Evolutionary conservation across 495 filamentous ascomycete genomes (phyloP), one percentile per base, ranked within the genome.

Genomic region (Aspergillus cristatus): DNA sequence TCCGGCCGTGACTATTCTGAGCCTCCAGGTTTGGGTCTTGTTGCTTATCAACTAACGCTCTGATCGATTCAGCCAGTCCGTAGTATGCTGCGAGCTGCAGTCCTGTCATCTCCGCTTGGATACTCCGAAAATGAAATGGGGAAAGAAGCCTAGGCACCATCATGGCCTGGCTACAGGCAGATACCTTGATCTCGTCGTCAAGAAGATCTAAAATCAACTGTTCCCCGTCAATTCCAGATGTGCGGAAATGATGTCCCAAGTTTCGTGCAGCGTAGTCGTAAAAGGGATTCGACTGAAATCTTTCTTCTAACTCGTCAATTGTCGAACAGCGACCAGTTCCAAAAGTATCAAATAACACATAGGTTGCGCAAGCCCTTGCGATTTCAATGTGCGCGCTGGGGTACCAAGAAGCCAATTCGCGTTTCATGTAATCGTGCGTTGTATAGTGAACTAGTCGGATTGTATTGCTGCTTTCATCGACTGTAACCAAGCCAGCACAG

Each of bases 391-490:
- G 14, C 3, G 44, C 35, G 40, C 37, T 18, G 6, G 40, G 37
- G 33, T 45, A 45, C 40, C 34, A 42, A 7, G 20, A 12, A 0
- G 11, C 14, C 5, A 17, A 18, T 1, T 7, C 40, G 2, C 40
- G 46, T 26, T 69, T 54, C 24, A 77, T 65, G 51, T 70, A 75
- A 37, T 73, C 60, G 32, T 74, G 62, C 0, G 67, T 53, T 7
- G 70, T 73, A 37, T 68, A 69, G 49, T 75, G 72, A 8, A 69
- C 60, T 13, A 76, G 49, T 13, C 69, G 66, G 32, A 74, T 55
- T 15, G 68, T 49, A 10, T 40, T 13, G 37, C 58, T 72, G 16
- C 62, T 46, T 29, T 63, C 13, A 32, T 76, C 67, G 7, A 72
- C 36, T 0, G 52, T 63, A 6, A 74, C 60, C 6, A 79, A 44